Base-by-base conservation (phyloP, 768 basidiomycete genomes). In the Termitomyces sp. region DNA sequence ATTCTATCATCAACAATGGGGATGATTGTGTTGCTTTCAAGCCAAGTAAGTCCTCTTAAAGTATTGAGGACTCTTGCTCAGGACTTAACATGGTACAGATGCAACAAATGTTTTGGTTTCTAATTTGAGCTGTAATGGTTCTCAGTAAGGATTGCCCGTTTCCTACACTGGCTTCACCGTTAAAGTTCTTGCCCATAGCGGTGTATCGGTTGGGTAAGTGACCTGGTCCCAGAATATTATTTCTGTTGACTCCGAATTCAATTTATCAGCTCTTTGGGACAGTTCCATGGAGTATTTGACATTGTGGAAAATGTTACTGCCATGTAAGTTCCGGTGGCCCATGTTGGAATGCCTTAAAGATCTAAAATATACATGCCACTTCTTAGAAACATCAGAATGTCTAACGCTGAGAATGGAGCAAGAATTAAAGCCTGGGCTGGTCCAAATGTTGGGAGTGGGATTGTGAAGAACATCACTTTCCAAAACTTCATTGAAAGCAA, bases 351-450 rank as follows among this genome's bases (percentile, higher is more conserved):
- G 35, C 16, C 15, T 16, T 18, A 22, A n/a, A 12, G 45, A 35
- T 22, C 1, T 24, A 48, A 24, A 32, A 4, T 20, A 52, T 3
- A 24, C 18, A 57, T 13, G 33, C 46, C 45, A 16, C 28, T 20
- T 45, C 44, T 2, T 65, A 84, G 81, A 46, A 83, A 86, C 66
- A 77, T 88, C 63, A 76, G 72, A 35, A 87, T 88, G 84, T 73
- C 79, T 12, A 85, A 87, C 58, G 84, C 84, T 11, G 76, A 85
- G 66, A 88, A 88, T 64, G 88, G 87, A 1, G 86, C 86, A 1
- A 78, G 88, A 38, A 88, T 88, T 71, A 89, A 89, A 69, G 83
- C 85, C 0, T 89, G 81, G 76, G 86, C 85, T 6, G 88, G 86
- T 5, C 75, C 78, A 16, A 79, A 80, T 56, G 84, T 86, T 33